Evolutionary conservation across 179 eudicot genomes (phyloP).

Genomic region (Patellifolia procumbens): DNA sequence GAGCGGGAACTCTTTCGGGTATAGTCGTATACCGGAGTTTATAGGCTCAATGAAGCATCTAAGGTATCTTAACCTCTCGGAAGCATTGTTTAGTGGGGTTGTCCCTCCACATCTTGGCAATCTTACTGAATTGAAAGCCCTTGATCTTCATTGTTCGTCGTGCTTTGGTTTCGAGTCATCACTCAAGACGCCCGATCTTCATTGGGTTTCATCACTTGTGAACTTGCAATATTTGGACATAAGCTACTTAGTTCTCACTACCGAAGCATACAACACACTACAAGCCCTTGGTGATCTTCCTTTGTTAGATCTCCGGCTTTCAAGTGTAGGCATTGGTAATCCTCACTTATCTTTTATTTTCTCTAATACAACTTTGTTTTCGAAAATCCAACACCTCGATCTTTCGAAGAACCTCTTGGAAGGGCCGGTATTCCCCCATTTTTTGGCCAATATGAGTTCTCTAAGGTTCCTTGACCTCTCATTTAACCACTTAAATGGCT

Average conservation of each 20-base stretch:
- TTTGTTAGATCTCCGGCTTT: slow-evolving; percentile 20
- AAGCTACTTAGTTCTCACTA: neutral
- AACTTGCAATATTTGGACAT: slow-evolving; percentile 21
- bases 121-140: slow-evolving; percentile 28
- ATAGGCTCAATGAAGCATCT: slow-evolving; percentile 34
- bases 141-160: slow-evolving; percentile 20
- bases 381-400: slow-evolving; percentile 10
- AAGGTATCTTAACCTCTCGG: slow-evolving; percentile 30
- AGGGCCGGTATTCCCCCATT: slow-evolving; percentile 14
- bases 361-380: slow-evolving; percentile 15
- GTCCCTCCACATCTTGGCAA: slow-evolving; percentile 34
- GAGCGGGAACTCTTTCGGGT: slow-evolving; percentile 31
- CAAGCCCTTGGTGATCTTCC: slow-evolving; percentile 24
- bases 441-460: slow-evolving; percentile 24
- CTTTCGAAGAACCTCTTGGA: neutral
- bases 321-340: slow-evolving; percentile 1
- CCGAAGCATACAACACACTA: neutral
- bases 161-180: neutral
- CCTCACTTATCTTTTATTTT: neutral
- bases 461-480: slow-evolving; percentile 16
- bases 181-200: too few species aligned
- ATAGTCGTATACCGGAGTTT: slow-evolving; percentile 27
- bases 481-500: neutral
- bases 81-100: slow-evolving; percentile 14
- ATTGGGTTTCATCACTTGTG: slow-evolving; percentile 29